Conservation (phyloP, 768 basidiomycete genomes). For the Lactarius quietus region DNA sequence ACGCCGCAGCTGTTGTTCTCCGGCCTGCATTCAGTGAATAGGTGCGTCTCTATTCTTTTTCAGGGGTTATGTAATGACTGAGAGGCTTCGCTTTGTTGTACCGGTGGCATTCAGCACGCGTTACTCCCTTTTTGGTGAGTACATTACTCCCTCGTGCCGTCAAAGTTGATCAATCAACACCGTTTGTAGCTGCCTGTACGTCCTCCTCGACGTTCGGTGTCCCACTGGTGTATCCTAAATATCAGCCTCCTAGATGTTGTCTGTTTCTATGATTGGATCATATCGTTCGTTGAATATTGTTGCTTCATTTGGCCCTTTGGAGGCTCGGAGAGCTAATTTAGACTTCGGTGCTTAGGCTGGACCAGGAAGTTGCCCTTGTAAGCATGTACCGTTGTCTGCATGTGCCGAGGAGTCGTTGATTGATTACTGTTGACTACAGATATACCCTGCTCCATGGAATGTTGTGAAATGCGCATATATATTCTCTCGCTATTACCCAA, state of each 20-base stretch:
- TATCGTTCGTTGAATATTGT: constrained; percentile 17
- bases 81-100: neutral
- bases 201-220: neutral
- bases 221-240: neutral
- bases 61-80: neutral
- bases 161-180: neutral
- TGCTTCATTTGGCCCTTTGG: neutral
- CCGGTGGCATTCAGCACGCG: neutral
- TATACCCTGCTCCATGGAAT: constrained; percentile 20
- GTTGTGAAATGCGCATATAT: constrained; percentile 16
- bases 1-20: too few species aligned
- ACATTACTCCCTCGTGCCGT: neutral
- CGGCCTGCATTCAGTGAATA: too few species aligned
- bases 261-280: constrained; percentile 26
- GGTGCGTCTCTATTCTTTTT: too few species aligned
- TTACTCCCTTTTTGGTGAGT: constrained; percentile 13
- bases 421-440: constrained; percentile 1
- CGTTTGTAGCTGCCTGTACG: constrained; percentile 12
- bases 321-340: neutral
- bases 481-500: constrained; percentile 23
- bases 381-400: neutral
- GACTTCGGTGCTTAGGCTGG: constrained; percentile 7
- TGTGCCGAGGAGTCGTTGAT: neutral
- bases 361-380: constrained; percentile 19
- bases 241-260: constrained; percentile 13